A percentile compares a stretch with the other conserved stretches of the same genome.
These are phyloP conservation scores for Fusarium vanettenii DNA, from an alignment of 2,329 filamentous ascomycete genomes.

Conservation along the genomic window DNA sequence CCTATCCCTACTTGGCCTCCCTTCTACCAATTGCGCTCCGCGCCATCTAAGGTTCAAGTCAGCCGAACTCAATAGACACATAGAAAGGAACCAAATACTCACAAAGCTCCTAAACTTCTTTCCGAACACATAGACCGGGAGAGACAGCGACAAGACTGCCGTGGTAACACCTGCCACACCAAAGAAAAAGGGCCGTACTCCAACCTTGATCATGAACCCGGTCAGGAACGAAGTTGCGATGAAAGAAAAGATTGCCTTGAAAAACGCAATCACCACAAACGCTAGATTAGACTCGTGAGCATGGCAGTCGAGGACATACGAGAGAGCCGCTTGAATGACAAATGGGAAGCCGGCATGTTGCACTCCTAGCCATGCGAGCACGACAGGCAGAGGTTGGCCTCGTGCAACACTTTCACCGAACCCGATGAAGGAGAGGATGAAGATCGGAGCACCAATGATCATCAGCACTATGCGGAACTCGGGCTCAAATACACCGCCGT, in stretches of 20 bases:
- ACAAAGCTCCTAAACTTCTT: constrained; percentile 2
- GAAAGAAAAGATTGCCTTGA: constrained; percentile 4
- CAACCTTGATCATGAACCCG: neutral
- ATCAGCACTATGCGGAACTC: constrained; percentile 4
- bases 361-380: neutral
- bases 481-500: neutral
- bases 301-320: neutral
- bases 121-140: neutral
- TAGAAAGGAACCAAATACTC: neutral
- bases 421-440: neutral
- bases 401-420: neutral
- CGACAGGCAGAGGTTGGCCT: too few species aligned
- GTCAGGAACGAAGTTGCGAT: neutral
- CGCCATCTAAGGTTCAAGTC: neutral
- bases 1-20: neutral
- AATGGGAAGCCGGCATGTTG: neutral
- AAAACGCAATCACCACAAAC: neutral
- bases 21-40: constrained; percentile 5
- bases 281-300: neutral
- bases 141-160: neutral
- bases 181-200: neutral
- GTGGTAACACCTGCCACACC: neutral
- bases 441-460: neutral
- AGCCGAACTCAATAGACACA: neutral
- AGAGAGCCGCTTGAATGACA: neutral